Percentiles rank a stretch among this genome's conserved stretches.
These are phyloP conservation scores for Durio zibethinus DNA, from an alignment of 345 rosid genomes.

Conservation along the genomic window DNA sequence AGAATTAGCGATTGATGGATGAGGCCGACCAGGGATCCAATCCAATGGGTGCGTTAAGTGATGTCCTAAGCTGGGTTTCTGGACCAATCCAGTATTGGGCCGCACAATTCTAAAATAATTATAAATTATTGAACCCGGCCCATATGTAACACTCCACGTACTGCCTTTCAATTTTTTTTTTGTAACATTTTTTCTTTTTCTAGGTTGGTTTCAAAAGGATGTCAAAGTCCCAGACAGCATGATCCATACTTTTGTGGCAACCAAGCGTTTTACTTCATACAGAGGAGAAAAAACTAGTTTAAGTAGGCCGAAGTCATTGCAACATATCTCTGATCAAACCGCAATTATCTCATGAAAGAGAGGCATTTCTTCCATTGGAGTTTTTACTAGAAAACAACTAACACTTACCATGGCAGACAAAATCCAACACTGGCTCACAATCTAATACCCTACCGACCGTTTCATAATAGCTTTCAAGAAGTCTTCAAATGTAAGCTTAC, in stretches of 20 bases:
- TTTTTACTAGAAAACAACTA: too few relatives aligned
- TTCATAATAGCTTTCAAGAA: background rate
- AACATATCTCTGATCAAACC: too few relatives aligned
- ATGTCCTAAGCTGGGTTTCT: background rate
- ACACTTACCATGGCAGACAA: background rate
- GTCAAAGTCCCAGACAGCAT: too few relatives aligned
- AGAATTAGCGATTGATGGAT: background rate
- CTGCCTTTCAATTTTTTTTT: background rate
- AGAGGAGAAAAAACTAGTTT: background rate
- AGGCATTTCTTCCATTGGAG: too few relatives aligned
- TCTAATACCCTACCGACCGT: background rate
- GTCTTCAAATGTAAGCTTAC: background rate
- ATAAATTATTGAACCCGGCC: background rate
- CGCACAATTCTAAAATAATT: background rate
- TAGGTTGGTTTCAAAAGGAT: background rate
- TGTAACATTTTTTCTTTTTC: too few relatives aligned
- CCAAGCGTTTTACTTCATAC: too few relatives aligned
- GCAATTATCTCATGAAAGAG: background rate
- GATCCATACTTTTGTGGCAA: background rate
- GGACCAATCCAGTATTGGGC: background rate
- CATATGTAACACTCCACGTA: background rate
- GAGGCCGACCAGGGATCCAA: background rate
- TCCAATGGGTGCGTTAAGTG: background rate
- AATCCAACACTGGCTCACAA: background rate
- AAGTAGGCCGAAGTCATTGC: too few relatives aligned